Conservation (phyloP, 2,329 filamentous ascomycete species). For the Stachybotrys elegans region DNA sequence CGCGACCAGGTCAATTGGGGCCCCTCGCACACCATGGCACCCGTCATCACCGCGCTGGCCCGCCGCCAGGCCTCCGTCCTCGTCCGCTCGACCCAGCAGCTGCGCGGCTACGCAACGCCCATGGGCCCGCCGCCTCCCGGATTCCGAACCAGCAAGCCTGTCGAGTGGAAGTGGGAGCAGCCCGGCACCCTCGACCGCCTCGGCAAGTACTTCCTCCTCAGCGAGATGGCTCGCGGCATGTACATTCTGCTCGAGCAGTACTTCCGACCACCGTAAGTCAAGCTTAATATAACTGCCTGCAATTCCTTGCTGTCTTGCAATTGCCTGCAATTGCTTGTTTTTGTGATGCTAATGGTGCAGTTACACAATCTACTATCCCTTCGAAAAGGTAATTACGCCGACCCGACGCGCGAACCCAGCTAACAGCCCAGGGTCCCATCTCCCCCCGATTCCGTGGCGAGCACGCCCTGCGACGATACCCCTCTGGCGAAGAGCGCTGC, state of each 20-base stretch:
- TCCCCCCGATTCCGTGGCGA: slow-evolving; percentile 97
- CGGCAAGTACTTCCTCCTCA: slow-evolving; percentile 91
- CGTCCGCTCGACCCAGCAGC: slow-evolving; percentile 14
- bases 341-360: no score
- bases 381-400: slow-evolving; percentile 68
- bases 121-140: slow-evolving; percentile 71
- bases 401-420: slow-evolving; percentile 4
- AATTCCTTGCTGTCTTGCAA: no score
- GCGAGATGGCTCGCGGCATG: slow-evolving; percentile 96
- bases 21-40: slow-evolving; percentile 21
- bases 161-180: slow-evolving; percentile 74
- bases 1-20: slow-evolving; percentile 17
- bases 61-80: slow-evolving; percentile 30
- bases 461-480: slow-evolving; percentile 93
- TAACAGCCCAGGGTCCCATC: slow-evolving; percentile 68
- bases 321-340: slow-evolving; percentile 5
- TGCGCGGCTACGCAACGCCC: slow-evolving; percentile 58
- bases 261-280: slow-evolving; percentile 91
- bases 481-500: slow-evolving; percentile 95
- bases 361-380: slow-evolving; percentile 98
- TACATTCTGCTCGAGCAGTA: slow-evolving; percentile 96
- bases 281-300: no score
- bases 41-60: slow-evolving; percentile 26
- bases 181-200: slow-evolving; percentile 77
- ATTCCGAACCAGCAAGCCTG: slow-evolving; percentile 71